These are phyloP conservation scores for Bombardia bombarda DNA, from an alignment of 495 filamentous ascomycete species.

Conservation along the genomic window DNA sequence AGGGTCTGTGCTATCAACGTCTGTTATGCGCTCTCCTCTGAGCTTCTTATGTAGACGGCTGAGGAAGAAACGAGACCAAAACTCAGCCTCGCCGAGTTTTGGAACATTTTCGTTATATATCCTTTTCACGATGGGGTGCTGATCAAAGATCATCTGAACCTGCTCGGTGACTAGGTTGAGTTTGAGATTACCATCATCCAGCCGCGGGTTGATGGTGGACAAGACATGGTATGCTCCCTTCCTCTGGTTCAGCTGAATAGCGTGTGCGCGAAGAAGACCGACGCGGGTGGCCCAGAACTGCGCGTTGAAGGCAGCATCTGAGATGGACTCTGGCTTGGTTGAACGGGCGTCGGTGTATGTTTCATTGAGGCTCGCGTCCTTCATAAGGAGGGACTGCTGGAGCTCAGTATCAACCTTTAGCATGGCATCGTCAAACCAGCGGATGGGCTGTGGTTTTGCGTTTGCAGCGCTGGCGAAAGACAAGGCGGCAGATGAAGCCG, in stretches of 20 bases:
- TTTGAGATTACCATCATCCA: conserved; percentile 67
- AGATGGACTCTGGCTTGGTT: conserved; percentile 74
- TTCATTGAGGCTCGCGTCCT: conserved; percentile 59
- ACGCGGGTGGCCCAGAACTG: conserved; percentile 91
- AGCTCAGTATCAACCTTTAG: conserved; percentile 67
- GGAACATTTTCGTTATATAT: conserved; percentile 94
- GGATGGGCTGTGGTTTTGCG: conserved; percentile 39
- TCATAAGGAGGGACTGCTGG: conserved; percentile 77
- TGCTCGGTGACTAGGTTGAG: conserved; percentile 87
- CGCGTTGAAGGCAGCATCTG: conserved; percentile 64
- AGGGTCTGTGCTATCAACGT: conserved; percentile 61
- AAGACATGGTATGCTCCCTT: conserved; percentile 88
- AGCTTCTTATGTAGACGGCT: conserved; percentile 85
- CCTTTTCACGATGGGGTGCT: conserved; percentile 82
- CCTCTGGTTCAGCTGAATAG: conserved; percentile 77
- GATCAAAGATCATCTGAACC: conserved; percentile 82
- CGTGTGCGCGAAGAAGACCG: conserved; percentile 79
- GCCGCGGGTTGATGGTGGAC: conserved; percentile 75
- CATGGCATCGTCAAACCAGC: conserved; percentile 68
- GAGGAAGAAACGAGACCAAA: conserved; percentile 90
- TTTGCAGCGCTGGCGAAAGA: conserved; percentile 39
- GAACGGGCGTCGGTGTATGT: conserved; percentile 74
- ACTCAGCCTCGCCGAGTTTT: conserved; percentile 66
- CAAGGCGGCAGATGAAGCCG: conserved; percentile 35
- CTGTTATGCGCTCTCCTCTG: conserved; percentile 75